Evolutionary conservation across 2,329 filamentous ascomycete species (phyloP), one percentile per base, ranked within the genome.

Genomic region (Scopulariopsis brevicaulis): DNA sequence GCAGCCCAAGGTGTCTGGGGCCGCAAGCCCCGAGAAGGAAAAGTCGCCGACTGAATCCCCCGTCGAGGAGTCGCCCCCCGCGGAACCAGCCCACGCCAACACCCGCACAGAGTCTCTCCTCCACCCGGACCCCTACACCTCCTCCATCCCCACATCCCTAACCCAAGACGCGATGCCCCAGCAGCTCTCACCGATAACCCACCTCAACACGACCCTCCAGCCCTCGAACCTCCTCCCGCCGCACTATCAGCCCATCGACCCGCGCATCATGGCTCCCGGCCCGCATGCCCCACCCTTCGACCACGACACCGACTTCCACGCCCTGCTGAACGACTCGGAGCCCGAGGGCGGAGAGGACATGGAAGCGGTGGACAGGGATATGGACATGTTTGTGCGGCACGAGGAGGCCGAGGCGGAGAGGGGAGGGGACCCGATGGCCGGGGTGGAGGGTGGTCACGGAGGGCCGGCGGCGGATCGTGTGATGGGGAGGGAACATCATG

Each of bases 211-310:
- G 43, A 65, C 69, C 25, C 68, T 66, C 18, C 70, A 74, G 53
- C 68, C 71, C 53, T 64, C 68, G 59, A 63, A 70, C 65, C 60
- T 71, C 14, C 69, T 66, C 54, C 65, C 67, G 54, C 60, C 63
- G 28, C 64, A 63, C 35, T 79, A 78, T 65, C 77, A 81, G 57
- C 80, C 79, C 28, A 82, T 83, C 66, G 80, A 83, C 64, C 80
- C 80, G n/a, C 79, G 80, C 62, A 82, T 83, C 57, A 82, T 82
- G 63, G 76, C 72, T 53, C 64, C 70, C 32, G 63, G 61, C 32
- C 67, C 63, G 52, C 65, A 65, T 54, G 15, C 15, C 2, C 40
- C 40, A 14, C 66, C 57, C 8, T 59, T 50, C 15, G 34, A 51
- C 24, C 43, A 72, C 3, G 74, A 79, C 28, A 69, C 76, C 0